Evolutionary conservation across 495 filamentous ascomycete genomes (phyloP).

Genomic region (Hypoxylon rickii): DNA sequence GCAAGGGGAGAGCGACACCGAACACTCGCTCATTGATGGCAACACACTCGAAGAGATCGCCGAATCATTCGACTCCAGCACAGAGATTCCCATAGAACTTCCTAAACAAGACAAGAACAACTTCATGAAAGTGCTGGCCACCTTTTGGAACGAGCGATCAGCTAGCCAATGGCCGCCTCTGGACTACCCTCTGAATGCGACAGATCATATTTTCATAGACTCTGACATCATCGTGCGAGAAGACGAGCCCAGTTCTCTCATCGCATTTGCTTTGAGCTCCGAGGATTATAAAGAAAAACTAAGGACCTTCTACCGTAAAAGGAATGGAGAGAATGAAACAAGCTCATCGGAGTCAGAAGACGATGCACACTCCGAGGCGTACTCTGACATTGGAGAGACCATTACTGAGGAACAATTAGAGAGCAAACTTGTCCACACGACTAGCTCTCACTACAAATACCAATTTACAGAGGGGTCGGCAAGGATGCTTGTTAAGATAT

Average conservation of each 20-base stretch:
- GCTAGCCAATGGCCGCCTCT: conserved; percentile 94
- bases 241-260: conserved; percentile 94
- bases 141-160: conserved; percentile 98
- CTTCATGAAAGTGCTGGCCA: conserved; percentile 90
- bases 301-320: conserved; percentile 49
- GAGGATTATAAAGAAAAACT: conserved; percentile 84
- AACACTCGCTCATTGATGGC: conserved; percentile 66
- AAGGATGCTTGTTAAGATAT: conserved; percentile 96
- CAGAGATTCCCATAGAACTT: conserved; percentile 71
- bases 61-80: conserved; percentile 66
- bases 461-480: conserved; percentile 90
- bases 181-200: conserved; percentile 86
- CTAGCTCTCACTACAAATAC: conserved; percentile 91
- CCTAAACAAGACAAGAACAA: conserved; percentile 90
- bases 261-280: conserved; percentile 88
- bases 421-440: conserved; percentile 74
- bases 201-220: conserved; percentile 94
- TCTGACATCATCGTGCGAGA: conserved; percentile 97
- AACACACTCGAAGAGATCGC: conserved; percentile 57
- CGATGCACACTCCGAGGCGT: conserved; percentile 33
- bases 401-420: conserved; percentile 65
- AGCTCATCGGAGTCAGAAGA: conserved; percentile 30
- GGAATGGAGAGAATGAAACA: conserved; percentile 44
- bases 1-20: conserved; percentile 71
- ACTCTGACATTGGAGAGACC: conserved; percentile 32